phyloP scores from a whole-genome alignment of 306 rosid genomes.

The Dryas alaskensis region DNA sequence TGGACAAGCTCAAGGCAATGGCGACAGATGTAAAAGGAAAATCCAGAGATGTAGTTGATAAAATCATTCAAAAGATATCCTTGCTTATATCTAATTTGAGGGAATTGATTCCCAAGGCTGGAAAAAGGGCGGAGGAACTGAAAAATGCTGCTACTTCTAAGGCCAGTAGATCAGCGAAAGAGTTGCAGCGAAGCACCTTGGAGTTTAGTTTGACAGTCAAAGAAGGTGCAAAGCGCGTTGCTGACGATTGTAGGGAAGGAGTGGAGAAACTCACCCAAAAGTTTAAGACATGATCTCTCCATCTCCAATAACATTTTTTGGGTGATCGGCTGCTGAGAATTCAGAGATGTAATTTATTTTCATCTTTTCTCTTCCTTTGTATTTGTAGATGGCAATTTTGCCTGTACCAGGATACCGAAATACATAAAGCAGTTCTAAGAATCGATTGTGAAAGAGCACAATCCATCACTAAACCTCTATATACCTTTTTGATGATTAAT shows the following conservation, averaged over 20 bases:
- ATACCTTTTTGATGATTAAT: neutral
- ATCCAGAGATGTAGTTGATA: constrained; percentile 54
- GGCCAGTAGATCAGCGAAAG: constrained; percentile 53
- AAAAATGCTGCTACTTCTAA: constrained; percentile 44
- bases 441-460: neutral
- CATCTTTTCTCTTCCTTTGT: neutral
- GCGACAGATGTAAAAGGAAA: constrained; percentile 57
- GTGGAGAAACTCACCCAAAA: constrained; percentile 84
- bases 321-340: constrained; percentile 12
- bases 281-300: constrained; percentile 59
- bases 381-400: constrained; percentile 1
- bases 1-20: constrained; percentile 67
- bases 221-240: constrained; percentile 78
- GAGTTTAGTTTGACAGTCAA: constrained; percentile 53
- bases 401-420: constrained; percentile 13
- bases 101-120: constrained; percentile 53
- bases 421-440: constrained; percentile 16
- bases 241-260: constrained; percentile 84
- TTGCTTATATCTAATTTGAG: constrained; percentile 53
- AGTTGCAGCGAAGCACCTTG: constrained; percentile 56
- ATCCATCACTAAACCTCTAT: neutral
- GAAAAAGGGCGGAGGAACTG: constrained; percentile 53
- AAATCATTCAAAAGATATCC: constrained; percentile 54
- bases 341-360: constrained; percentile 1
- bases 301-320: constrained; percentile 4